Base-by-base conservation (phyloP, 177 flowering plant genomes). In the Vitis hybrid region DNA sequence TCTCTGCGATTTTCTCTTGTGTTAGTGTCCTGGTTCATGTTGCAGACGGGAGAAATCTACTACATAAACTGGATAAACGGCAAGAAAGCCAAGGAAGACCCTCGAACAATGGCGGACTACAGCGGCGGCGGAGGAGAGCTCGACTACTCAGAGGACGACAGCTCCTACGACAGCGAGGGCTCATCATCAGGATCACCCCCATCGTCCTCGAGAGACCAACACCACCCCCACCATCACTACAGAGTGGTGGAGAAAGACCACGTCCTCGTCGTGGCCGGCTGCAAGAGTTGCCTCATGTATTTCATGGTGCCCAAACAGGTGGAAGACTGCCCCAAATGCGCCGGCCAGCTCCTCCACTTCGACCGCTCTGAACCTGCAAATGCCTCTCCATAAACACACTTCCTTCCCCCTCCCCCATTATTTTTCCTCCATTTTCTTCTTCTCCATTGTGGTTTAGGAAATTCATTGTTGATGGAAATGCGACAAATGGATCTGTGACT, bases 231-330 rank as follows among this genome's bases (percentile, higher is more conserved):
- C 65, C 32, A 13, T 7, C 41, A 55, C 11, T 15, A 46, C 2
- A 58, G 20, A 11, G 54, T 32, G 60, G 54, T 13, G 17, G 58
- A 63, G 50, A 53, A 71, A 17, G 80, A 75, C 3, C 78, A 84
- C 11, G 90, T 92, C 8, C 83, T 94, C 20, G 97, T 94, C 12
- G 97, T 91, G 30, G 97, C 89, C 30, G 98, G 98, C n/a, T 94
- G 98, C 84, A 94, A 94, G 80, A 78, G 84, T 49, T 94, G 98
- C 70, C 69, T 94, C 61, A 92, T 94, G 97, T 94, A 94, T 67
- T 91, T 83, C 87, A 94, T 94, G 98, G 88, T 94, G 17, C 93
- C 98, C 1, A 94, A 92, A 76, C 85, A 77, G 56, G 86, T 77
- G 11, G 81, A 73, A 49, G 88, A 83, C 53, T 94, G 98, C 80